Evolutionary conservation across 169 alveolate genomes (phyloP).

Genomic region (Plasmodium ovale): DNA sequence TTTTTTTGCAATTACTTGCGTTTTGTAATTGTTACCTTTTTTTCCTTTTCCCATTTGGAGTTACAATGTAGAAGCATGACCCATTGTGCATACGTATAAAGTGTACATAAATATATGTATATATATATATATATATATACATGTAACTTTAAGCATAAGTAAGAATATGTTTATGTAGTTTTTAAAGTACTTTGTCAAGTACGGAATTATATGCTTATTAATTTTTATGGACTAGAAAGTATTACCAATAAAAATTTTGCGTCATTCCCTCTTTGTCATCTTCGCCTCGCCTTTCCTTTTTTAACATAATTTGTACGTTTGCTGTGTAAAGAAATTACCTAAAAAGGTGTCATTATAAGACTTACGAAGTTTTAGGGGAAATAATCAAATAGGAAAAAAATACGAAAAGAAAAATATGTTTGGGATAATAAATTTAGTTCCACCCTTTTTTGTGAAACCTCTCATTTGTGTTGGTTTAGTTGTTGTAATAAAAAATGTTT

Average conservation of each 20-base stretch:
- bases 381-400: conserved; percentile 7
- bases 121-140: not conserved
- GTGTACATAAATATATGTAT: not conserved
- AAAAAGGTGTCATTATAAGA: not conserved
- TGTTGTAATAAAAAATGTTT: conserved; percentile 31
- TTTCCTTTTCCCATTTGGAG: too few relatives aligned
- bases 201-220: not conserved
- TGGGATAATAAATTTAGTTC: conserved; percentile 22
- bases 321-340: not conserved
- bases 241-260: too few relatives aligned
- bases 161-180: too few relatives aligned
- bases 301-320: not conserved
- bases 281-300: not conserved
- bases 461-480: conserved; percentile 43
- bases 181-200: too few relatives aligned
- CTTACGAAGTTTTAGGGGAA: not conserved
- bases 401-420: not conserved
- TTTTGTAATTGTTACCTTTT: too few relatives aligned
- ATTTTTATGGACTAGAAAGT: too few relatives aligned
- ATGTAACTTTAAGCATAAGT: too few relatives aligned
- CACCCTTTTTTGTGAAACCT: conserved; percentile 15
- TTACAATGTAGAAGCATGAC: not conserved
- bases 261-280: too few relatives aligned
- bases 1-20: not conserved
- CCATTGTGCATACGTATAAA: too few relatives aligned